phyloP scores from a whole-genome alignment of 345 rosid genomes.

The Syzygium aqueum region DNA sequence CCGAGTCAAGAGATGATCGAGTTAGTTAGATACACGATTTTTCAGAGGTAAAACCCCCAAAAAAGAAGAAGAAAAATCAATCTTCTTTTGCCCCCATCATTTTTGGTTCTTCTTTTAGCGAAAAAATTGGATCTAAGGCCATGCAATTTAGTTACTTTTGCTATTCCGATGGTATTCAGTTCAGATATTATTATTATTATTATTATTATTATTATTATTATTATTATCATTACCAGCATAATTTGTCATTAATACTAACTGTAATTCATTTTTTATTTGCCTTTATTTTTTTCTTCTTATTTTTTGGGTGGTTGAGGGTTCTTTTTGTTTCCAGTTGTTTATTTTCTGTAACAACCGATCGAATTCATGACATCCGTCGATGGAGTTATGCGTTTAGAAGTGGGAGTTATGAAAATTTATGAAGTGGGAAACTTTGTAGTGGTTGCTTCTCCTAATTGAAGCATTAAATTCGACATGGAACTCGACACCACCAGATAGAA shows the following conservation, averaged over 20 bases:
- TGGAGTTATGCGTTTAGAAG: background rate
- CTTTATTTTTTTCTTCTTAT: background rate
- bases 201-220: background rate
- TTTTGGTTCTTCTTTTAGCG: conserved; percentile 22
- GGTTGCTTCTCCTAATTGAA: background rate
- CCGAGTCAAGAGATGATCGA: conserved; percentile 19
- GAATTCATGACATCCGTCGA: background rate
- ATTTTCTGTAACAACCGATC: background rate
- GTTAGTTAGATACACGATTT: conserved; percentile 5
- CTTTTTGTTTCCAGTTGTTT: background rate
- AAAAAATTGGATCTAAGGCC: conserved; percentile 32
- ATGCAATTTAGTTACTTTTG: conserved; percentile 7
- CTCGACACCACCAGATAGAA: background rate
- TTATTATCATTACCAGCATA: background rate
- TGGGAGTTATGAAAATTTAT: background rate
- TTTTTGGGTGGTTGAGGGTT: background rate
- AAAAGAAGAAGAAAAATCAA: background rate
- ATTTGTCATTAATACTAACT: background rate
- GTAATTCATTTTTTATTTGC: background rate
- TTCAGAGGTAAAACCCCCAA: conserved; percentile 24
- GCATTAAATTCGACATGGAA: background rate
- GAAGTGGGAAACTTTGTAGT: background rate
- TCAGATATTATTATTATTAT: background rate
- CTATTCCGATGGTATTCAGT: background rate
- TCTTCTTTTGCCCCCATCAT: background rate